Evolutionary conservation across 2,329 filamentous ascomycete species (phyloP), one percentile per base, ranked within the genome.

Genomic region (Penicillium sp.): DNA sequence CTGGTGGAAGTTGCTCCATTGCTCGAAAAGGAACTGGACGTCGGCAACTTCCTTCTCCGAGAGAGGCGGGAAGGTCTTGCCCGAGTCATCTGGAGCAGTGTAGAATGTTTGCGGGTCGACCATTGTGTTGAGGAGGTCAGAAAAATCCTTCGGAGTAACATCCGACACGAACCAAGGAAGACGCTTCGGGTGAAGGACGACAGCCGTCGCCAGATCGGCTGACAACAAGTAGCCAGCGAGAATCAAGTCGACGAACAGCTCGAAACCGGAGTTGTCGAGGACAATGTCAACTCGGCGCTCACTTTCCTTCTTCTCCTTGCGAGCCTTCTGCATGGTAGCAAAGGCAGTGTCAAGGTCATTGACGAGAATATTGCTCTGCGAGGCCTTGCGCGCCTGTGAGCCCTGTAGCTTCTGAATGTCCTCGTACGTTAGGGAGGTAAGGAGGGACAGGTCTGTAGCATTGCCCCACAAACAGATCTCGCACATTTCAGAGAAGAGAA

Each of bases 111-210:
- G 81, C 1, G 93, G 87, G 53, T 82, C 77, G 5, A 83, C 79
- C n/a, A 98, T 77, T 4, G 85, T 87, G 48, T 79, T 81, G 36
- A 98, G 79, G 2, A 97, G 77, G n/a, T 84, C 81, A 1, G 75
- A 76, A 56, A 97, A 96, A 68, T 98, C 93, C 27, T 73, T 76
- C 0, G 91, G 90, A 8, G 95, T 69, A 3, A 97, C 93, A 58
- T 98, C 93, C 1, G 89, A 96, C 33, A 98, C 93, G 62, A 97
- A 98, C 93, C 93, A 98, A 1, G 93, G 93, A 43, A 98, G 90
- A 15, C 82, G 84, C 71, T 98, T 98, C 36, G 93, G 90, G 59
- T 95, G 90, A 7, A 98, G 77, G 14, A 97, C 82, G 10, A 98
- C 77, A 16, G 81, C 81, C 0, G 90, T 96, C 0, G 93, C 93